Conservation (phyloP, 2,329 filamentous ascomycete genomes). For the Blumeriella jaapii region DNA sequence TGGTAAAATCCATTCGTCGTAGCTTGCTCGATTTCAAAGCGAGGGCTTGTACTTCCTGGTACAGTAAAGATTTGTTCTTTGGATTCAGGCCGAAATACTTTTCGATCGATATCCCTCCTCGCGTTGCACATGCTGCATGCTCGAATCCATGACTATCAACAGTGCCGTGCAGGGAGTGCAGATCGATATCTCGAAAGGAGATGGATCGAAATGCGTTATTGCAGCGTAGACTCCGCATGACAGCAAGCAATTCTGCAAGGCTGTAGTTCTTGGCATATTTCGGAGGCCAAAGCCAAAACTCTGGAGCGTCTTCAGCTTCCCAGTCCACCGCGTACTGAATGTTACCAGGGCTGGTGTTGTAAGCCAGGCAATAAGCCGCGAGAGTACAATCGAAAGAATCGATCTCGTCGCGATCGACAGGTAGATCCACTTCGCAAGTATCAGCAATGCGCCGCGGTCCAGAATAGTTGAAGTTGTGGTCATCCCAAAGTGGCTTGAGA, state of each 20-base stretch:
- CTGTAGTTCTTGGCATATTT: constrained; percentile 43
- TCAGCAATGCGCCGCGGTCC: constrained; percentile 46
- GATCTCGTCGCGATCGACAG: constrained; percentile 45
- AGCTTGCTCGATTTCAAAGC: constrained; percentile 54
- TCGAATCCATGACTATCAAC: constrained; percentile 49
- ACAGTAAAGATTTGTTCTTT: constrained; percentile 39
- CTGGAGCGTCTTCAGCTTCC: constrained; percentile 53
- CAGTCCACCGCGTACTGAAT: constrained; percentile 52
- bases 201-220: constrained; percentile 59
- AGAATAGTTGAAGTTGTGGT: constrained; percentile 49
- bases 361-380: constrained; percentile 58
- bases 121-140: constrained; percentile 47
- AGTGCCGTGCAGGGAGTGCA: constrained; percentile 53
- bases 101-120: constrained; percentile 33
- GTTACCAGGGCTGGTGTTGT: constrained; percentile 50
- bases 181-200: constrained; percentile 51
- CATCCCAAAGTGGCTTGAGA: constrained; percentile 53
- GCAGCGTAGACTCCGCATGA: constrained; percentile 58
- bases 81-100: constrained; percentile 26
- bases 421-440: constrained; percentile 31
- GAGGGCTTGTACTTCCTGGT: constrained; percentile 57
- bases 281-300: constrained; percentile 51
- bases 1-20: constrained; percentile 53
- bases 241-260: constrained; percentile 51
- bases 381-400: constrained; percentile 54